Percentiles rank a stretch among this genome's conserved stretches.
These are phyloP conservation scores for Aspergillus affinis DNA, from an alignment of 495 filamentous ascomycete species.

Conservation along the genomic window DNA sequence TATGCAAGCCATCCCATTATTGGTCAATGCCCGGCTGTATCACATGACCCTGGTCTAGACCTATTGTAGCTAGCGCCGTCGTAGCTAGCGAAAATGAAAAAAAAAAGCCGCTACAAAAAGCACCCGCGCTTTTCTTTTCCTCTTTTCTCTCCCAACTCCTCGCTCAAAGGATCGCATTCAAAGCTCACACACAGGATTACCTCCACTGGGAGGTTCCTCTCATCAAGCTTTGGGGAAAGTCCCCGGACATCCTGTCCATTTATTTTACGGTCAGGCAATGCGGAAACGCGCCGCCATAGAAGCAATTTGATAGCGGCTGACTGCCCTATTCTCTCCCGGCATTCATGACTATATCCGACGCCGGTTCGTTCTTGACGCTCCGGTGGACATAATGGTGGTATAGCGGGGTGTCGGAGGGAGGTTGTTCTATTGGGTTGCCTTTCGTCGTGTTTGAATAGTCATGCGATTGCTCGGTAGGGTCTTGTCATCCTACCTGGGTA, in stretches of 20 bases:
- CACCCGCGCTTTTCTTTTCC: conserved; percentile 13
- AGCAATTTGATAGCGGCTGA: conserved; percentile 81
- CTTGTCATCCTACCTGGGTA: conserved; percentile 53
- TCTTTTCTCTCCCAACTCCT: conserved; percentile 63
- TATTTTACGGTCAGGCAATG: conserved; percentile 52
- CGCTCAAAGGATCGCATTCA: conserved; percentile 99
- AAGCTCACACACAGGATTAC: conserved; percentile 88
- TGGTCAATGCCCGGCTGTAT: neutral
- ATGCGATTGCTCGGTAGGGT: conserved; percentile 84
- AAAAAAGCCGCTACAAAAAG: conserved; percentile 26
- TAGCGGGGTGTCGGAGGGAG: conserved; percentile 39
- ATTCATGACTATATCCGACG: conserved; percentile 34
- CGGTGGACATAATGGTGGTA: conserved; percentile 48
- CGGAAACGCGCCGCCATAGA: conserved; percentile 99
- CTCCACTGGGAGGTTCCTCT: conserved; percentile 19
- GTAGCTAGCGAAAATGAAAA: conserved; percentile 24
- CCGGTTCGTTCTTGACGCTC: conserved; percentile 17
- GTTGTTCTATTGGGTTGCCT: conserved; percentile 50
- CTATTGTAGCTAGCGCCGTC: conserved; percentile 25
- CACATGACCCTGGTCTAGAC: conserved; percentile 21
- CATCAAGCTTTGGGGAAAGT: conserved; percentile 82
- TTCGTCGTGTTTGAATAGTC: conserved; percentile 95
- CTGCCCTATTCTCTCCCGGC: conserved; percentile 49
- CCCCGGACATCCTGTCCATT: conserved; percentile 85
- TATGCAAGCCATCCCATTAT: neutral